These are phyloP conservation scores for Pseudonectria buxi DNA, from an alignment of 2,329 filamentous ascomycete genomes.

Conservation along the genomic window DNA sequence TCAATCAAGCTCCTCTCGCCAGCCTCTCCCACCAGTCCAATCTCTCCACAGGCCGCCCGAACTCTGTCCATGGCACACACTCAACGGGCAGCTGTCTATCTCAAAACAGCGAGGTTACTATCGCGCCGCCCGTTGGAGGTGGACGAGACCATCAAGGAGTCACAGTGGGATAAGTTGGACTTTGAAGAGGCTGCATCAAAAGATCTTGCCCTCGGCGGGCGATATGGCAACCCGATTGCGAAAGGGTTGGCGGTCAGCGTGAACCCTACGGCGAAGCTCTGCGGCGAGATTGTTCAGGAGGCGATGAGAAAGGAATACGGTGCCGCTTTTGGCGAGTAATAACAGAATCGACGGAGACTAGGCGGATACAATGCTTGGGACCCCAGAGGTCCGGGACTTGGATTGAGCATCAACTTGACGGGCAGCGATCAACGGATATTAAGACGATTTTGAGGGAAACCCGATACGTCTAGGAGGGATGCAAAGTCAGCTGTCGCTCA, in stretches of 20 bases:
- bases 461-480: constrained; percentile 24
- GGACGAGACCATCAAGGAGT: constrained; percentile 35
- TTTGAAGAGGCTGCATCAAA: constrained; percentile 57
- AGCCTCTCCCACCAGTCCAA: constrained; percentile 36
- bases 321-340: constrained; percentile 36
- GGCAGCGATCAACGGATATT: not conserved
- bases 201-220: constrained; percentile 58
- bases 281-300: constrained; percentile 61
- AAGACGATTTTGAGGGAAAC: constrained; percentile 17
- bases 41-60: constrained; percentile 59
- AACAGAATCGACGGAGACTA: constrained; percentile 6
- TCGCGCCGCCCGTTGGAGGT: constrained; percentile 31
- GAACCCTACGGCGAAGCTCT: constrained; percentile 64
- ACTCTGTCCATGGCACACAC: constrained; percentile 65
- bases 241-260: constrained; percentile 57
- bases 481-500: constrained; percentile 4
- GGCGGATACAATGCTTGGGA: constrained; percentile 3
- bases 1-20: constrained; percentile 56
- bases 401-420: not conserved
- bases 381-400: not conserved
- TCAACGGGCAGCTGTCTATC: constrained; percentile 61
- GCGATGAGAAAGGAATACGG: constrained; percentile 65
- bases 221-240: constrained; percentile 59
- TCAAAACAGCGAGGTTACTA: constrained; percentile 49
- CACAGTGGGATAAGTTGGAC: constrained; percentile 43